Conservation (phyloP, 2,329 filamentous ascomycete genomes). For the Clathrospora elynae region DNA sequence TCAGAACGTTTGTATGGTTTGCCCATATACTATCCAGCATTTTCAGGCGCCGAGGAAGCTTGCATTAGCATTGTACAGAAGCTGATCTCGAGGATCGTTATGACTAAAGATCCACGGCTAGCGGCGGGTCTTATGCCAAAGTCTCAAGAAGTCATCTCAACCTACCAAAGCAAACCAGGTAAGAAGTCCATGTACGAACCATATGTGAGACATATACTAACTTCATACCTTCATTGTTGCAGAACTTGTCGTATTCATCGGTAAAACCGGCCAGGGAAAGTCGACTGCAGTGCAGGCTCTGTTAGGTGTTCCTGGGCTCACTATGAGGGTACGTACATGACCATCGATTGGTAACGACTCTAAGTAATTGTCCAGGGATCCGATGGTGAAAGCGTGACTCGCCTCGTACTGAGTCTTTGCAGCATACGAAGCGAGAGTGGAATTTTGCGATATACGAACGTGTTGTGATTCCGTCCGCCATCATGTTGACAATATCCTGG, state of each 20-base stretch:
- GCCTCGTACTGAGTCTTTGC: neutral
- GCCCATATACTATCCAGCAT: too few relatives aligned
- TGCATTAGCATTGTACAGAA: too few relatives aligned
- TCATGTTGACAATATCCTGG: neutral
- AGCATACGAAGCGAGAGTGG: neutral
- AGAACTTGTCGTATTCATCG: neutral
- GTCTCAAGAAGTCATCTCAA: too few relatives aligned
- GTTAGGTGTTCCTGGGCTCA: neutral
- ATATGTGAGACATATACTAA: neutral
- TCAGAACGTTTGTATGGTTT: too few relatives aligned
- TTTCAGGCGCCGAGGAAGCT: too few relatives aligned
- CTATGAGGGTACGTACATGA: neutral
- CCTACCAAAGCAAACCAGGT: too few relatives aligned
- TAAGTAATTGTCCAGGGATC: neutral
- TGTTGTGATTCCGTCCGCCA: neutral
- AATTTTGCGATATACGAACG: neutral
- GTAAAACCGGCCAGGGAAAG: constrained; percentile 2
- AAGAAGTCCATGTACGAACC: neutral
- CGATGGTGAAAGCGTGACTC: neutral
- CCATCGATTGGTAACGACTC: neutral
- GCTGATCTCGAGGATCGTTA: too few relatives aligned
- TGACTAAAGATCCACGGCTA: too few relatives aligned
- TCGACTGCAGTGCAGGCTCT: neutral
- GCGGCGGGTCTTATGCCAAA: too few relatives aligned
- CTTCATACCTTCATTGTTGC: neutral